phyloP scores from a whole-genome alignment of 345 rosid genomes.

The Pistacia vera region DNA sequence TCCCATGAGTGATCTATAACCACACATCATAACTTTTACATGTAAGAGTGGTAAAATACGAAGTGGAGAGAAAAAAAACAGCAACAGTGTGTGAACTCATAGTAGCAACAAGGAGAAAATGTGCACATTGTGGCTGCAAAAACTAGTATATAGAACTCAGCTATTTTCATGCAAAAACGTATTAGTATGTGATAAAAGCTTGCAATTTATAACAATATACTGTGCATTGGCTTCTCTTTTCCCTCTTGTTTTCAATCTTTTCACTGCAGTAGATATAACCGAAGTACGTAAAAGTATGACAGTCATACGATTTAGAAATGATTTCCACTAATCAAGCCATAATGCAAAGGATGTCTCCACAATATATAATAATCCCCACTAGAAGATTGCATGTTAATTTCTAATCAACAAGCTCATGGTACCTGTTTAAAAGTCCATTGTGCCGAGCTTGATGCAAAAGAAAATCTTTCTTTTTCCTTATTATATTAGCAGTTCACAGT shows the following conservation, averaged over 20 bases:
- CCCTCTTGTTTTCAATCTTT: not conserved
- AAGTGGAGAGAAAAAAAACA: too few relatives aligned
- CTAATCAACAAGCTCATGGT: too few relatives aligned
- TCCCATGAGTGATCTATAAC: not conserved
- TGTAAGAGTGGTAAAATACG: too few relatives aligned
- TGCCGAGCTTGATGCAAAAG: too few relatives aligned
- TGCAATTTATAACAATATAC: not conserved
- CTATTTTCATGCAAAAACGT: not conserved
- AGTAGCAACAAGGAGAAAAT: not conserved
- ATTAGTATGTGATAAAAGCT: not conserved
- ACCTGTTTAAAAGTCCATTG: too few relatives aligned
- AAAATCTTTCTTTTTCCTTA: too few relatives aligned
- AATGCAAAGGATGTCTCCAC: not conserved
- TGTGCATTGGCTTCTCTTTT: not conserved
- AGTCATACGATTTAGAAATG: too few relatives aligned
- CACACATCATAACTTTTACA: not conserved
- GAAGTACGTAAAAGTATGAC: too few relatives aligned
- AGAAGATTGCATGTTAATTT: too few relatives aligned
- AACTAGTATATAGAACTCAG: not conserved
- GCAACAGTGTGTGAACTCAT: not conserved
- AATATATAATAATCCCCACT: too few relatives aligned
- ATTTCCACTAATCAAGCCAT: not conserved
- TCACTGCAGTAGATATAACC: not conserved
- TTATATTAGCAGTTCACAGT: too few relatives aligned
- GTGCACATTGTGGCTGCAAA: not conserved